Evolutionary conservation across 495 filamentous ascomycete species (phyloP).

Genomic region (Penicillium atrosanguineum): DNA sequence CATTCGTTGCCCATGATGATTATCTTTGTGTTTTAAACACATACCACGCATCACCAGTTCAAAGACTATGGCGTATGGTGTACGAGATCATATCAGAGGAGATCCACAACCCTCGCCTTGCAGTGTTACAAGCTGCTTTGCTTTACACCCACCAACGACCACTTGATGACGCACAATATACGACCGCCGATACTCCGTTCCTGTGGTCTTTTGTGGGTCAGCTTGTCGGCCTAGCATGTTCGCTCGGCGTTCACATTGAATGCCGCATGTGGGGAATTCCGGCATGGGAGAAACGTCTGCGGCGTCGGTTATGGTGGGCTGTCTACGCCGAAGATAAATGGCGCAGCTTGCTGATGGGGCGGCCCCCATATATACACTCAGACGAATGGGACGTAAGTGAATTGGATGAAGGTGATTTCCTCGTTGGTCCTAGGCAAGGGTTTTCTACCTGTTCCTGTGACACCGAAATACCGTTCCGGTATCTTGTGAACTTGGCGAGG

Average conservation of each 20-base stretch:
- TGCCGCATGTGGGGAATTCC: constrained; percentile 87
- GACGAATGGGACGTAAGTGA: constrained; percentile 80
- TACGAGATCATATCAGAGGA: constrained; percentile 34
- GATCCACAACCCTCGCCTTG: constrained; percentile 34
- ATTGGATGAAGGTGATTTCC: constrained; percentile 66
- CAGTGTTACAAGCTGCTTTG: constrained; percentile 33
- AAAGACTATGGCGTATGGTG: constrained; percentile 32
- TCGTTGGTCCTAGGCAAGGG: constrained; percentile 21
- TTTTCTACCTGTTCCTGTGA: constrained; percentile 23
- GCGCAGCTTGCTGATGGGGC: constrained; percentile 81
- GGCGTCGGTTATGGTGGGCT: constrained; percentile 85
- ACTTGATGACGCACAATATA: constrained; percentile 15
- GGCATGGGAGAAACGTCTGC: constrained; percentile 76
- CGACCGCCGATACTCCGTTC: constrained; percentile 31
- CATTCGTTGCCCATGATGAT: constrained; percentile 34
- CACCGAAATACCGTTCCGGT: constrained; percentile 26
- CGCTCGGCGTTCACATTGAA: constrained; percentile 80
- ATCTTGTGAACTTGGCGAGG: constrained; percentile 24
- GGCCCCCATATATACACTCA: constrained; percentile 74
- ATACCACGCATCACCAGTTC: constrained; percentile 27
- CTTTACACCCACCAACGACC: constrained; percentile 33
- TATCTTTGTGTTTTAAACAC: constrained; percentile 29
- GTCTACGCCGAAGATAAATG: constrained; percentile 94
- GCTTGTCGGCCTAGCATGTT: constrained; percentile 30
- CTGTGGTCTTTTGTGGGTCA: constrained; percentile 38